Conservation (phyloP, 331 rosid genomes). For the Rosa hybrid region DNA sequence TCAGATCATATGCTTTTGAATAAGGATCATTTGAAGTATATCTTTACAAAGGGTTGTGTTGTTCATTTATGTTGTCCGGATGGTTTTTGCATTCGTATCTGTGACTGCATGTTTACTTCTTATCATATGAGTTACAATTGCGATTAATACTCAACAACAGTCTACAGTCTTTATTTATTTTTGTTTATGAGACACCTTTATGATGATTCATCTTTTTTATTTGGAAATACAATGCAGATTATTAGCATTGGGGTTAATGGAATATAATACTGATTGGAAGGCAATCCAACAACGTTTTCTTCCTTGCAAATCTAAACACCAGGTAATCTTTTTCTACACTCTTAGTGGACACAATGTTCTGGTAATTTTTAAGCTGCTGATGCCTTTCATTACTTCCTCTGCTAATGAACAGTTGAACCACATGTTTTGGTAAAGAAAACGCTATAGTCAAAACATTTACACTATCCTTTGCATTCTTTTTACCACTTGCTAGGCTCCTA, state of each 20-base stretch:
- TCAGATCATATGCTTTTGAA: neutral
- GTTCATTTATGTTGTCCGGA: neutral
- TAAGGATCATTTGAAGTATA: neutral
- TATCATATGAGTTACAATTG: neutral
- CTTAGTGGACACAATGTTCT: constrained; percentile 7
- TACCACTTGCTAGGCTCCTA: neutral
- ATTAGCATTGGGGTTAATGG: constrained; percentile 84
- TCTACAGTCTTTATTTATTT: neutral
- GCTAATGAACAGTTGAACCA: neutral
- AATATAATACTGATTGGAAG: constrained; percentile 91
- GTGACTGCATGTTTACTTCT: neutral
- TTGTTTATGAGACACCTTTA: neutral
- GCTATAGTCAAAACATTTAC: neutral
- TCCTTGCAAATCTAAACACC: constrained; percentile 90
- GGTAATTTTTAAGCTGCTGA: neutral
- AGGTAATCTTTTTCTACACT: constrained; percentile 50
- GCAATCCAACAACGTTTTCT: constrained; percentile 88
- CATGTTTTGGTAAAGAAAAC: constrained; percentile 6
- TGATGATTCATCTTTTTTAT: constrained; percentile 6
- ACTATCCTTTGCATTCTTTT: neutral
- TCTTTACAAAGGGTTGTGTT: neutral
- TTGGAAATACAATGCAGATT: constrained; percentile 51
- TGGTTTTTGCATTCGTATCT: neutral
- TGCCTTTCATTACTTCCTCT: constrained; percentile 1
- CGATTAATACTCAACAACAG: neutral